A percentile compares a stretch with the other conserved stretches of the same genome.
Conservation (phyloP, 148 eudicot species). For the Camellia lanceoleosa region DNA sequence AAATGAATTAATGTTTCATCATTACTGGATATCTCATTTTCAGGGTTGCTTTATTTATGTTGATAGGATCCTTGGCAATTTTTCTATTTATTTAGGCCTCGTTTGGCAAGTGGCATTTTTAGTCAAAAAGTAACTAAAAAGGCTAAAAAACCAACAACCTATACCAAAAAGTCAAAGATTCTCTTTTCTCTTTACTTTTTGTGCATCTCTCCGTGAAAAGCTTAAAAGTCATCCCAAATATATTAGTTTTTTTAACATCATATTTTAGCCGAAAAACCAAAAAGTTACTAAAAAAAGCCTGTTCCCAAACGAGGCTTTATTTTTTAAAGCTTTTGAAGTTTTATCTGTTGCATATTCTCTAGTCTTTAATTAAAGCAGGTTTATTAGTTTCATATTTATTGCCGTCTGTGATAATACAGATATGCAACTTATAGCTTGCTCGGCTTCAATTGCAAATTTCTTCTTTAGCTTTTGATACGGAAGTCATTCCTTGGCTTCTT, state of each 20-base stretch:
- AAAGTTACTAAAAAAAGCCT: no score
- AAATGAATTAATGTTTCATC: background rate
- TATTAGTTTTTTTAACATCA: no score
- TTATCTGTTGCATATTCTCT: background rate
- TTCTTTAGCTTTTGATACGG: background rate
- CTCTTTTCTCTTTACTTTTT: no score
- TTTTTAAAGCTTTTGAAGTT: background rate
- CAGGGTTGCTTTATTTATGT: background rate
- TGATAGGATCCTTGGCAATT: no score
- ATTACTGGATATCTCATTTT: background rate
- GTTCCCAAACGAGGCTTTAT: background rate
- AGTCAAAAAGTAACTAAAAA: background rate
- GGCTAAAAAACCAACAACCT: background rate
- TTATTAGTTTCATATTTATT: no score
- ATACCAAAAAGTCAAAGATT: no score
- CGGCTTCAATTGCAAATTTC: background rate
- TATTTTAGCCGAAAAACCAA: no score
- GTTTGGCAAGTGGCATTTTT: no score
- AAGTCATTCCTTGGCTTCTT: conserved; percentile 2
- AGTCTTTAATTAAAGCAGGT: background rate
- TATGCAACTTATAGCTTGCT: background rate
- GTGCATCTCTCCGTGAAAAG: no score
- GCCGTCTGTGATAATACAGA: background rate
- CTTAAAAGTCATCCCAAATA: no score
- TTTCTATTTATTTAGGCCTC: no score